Percentiles rank a stretch among this genome's conserved stretches.
These are phyloP conservation scores for Ganoderma resinaceum DNA, from an alignment of 1,284 basidiomycete genomes.

Conservation along the genomic window DNA sequence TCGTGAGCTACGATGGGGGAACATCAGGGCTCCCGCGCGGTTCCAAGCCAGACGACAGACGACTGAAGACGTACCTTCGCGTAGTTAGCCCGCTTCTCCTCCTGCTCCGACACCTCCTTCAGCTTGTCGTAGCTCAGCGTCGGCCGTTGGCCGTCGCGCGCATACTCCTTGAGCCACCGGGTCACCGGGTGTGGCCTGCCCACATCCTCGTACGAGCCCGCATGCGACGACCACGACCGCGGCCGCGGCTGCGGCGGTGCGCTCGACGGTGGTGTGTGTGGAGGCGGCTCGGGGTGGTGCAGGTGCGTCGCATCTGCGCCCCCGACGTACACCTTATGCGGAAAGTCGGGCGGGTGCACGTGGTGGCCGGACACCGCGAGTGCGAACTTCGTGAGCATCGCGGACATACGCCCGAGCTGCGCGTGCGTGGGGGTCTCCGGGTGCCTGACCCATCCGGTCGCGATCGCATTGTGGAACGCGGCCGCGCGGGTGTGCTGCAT, in stretches of 20 bases:
- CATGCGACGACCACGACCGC: not conserved
- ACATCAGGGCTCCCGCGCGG: not conserved
- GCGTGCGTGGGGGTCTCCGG: slow-evolving; percentile 38
- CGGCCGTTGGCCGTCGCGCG: slow-evolving; percentile 25
- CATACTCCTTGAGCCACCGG: slow-evolving; percentile 34
- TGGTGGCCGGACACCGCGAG: slow-evolving; percentile 44
- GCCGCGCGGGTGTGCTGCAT: slow-evolving; percentile 23
- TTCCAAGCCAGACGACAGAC: not conserved
- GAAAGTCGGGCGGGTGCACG: slow-evolving; percentile 29
- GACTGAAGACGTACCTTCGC: slow-evolving; percentile 50
- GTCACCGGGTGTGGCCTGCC: slow-evolving; percentile 24
- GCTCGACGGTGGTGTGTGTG: not conserved
- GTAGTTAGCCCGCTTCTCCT: slow-evolving; percentile 55
- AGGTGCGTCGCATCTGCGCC: not conserved
- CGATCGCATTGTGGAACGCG: slow-evolving; percentile 38
- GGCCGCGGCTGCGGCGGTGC: not conserved
- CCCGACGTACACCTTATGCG: slow-evolving; percentile 4
- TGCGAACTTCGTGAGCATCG: slow-evolving; percentile 56
- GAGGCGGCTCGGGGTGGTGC: not conserved
- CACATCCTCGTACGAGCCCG: slow-evolving; percentile 9
- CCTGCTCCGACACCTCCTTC: slow-evolving; percentile 36
- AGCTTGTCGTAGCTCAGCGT: slow-evolving; percentile 34
- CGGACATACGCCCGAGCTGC: slow-evolving; percentile 57
- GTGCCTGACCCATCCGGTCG: slow-evolving; percentile 35
- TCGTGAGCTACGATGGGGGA: slow-evolving; percentile 39